phyloP scores from a whole-genome alignment of 345 rosid genomes.

The Lenwebbia sp. region DNA sequence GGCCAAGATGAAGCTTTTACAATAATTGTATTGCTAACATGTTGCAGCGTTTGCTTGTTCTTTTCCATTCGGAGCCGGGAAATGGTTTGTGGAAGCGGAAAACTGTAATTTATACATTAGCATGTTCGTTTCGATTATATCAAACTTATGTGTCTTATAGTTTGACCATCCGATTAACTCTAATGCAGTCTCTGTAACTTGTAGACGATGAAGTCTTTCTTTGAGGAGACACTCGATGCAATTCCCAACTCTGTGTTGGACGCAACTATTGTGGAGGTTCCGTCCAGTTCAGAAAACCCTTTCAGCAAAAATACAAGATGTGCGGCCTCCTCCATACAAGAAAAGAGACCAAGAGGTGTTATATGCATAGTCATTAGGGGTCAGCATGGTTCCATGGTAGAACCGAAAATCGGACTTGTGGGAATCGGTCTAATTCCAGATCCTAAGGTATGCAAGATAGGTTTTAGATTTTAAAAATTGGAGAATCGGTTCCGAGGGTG shows the following conservation, averaged over 20 bases:
- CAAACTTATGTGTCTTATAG: not conserved
- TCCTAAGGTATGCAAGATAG: too few species aligned
- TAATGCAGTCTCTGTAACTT: not conserved
- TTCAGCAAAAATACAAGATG: slow-evolving; percentile 28
- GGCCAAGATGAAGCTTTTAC: not conserved
- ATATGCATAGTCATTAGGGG: slow-evolving; percentile 15
- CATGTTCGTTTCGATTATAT: not conserved
- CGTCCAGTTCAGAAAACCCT: slow-evolving; percentile 40
- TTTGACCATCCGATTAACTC: too few species aligned
- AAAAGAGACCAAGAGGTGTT: slow-evolving; percentile 10
- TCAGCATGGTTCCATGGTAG: too few species aligned
- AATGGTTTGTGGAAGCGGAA: slow-evolving; percentile 75
- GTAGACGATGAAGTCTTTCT: slow-evolving; percentile 72
- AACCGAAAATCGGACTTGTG: too few species aligned
- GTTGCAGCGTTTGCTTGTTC: slow-evolving; percentile 59
- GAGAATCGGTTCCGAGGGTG: too few species aligned
- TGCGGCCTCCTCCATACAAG: slow-evolving; percentile 58
- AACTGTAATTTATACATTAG: slow-evolving; percentile 13
- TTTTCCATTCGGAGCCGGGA: slow-evolving; percentile 65
- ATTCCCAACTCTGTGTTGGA: slow-evolving; percentile 73
- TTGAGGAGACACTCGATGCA: slow-evolving; percentile 56
- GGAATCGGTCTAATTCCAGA: too few species aligned
- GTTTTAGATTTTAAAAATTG: too few species aligned
- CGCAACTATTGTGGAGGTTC: slow-evolving; percentile 30
- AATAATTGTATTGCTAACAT: not conserved